Conservation (phyloP, 2,329 filamentous ascomycete species). For the Trichoderma sp. region DNA sequence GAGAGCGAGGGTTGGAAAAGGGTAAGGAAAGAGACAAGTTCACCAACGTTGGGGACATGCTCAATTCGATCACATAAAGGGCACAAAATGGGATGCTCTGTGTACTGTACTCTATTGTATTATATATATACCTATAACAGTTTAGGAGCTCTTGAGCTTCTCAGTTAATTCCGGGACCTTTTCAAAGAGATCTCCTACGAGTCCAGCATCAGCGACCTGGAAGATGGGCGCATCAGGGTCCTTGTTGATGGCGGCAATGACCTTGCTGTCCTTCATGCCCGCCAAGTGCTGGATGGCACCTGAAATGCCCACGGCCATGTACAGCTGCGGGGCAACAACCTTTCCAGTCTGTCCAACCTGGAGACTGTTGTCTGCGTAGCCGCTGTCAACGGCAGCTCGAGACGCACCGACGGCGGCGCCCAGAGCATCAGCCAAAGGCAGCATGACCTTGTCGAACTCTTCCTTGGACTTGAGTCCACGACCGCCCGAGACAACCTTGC, state of each 20-base stretch:
- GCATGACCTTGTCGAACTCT: constrained; percentile 91
- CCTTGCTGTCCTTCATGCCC: constrained; percentile 99
- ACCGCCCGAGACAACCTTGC: constrained; percentile 88
- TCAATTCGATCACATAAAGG: constrained; percentile 52
- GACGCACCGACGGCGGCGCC: constrained; percentile 96
- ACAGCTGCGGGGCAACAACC: constrained; percentile 94
- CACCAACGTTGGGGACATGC: constrained; percentile 60
- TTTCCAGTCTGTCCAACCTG: constrained; percentile 99
- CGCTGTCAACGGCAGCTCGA: constrained; percentile 92
- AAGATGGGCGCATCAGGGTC: constrained; percentile 97
- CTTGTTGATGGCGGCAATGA: constrained; percentile 99
- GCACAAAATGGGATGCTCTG: neutral
- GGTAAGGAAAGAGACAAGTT: constrained; percentile 83
- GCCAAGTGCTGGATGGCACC: constrained; percentile 98
- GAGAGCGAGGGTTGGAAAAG: constrained; percentile 61
- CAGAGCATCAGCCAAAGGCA: constrained; percentile 87
- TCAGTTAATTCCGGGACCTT: constrained; percentile 95
- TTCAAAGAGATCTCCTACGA: constrained; percentile 94
- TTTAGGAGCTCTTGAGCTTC: constrained; percentile 72
- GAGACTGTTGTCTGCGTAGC: constrained; percentile 96
- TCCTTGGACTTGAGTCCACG: constrained; percentile 97
- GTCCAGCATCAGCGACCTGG: constrained; percentile 93
- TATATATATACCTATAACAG: constrained; percentile 34
- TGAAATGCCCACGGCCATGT: constrained; percentile 93
- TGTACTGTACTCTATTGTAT: constrained; percentile 9